Evolutionary conservation across 2,329 filamentous ascomycete genomes (phyloP).

Genomic region (Fusarium sp.): DNA sequence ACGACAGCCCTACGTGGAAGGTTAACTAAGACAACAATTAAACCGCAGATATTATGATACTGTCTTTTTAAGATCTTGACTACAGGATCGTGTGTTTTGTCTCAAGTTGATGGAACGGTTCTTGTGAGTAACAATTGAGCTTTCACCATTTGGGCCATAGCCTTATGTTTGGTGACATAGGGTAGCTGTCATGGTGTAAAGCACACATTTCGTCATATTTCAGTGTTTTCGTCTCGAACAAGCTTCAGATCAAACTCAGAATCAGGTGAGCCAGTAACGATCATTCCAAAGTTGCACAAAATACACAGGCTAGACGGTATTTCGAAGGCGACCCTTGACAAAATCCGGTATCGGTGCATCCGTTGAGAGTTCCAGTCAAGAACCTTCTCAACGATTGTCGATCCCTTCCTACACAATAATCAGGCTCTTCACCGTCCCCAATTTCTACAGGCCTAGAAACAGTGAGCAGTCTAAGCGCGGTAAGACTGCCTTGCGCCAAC

Average conservation of each 20-base stretch:
- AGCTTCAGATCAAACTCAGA: neutral
- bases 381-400: neutral
- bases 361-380: neutral
- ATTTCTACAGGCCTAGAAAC: neutral
- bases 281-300: neutral
- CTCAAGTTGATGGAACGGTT: rapidly evolving
- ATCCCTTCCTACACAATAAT: neutral
- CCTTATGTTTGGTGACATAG: neutral
- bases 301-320: neutral
- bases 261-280: neutral
- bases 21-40: neutral
- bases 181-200: neutral
- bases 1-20: conserved; percentile 8
- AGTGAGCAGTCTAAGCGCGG: neutral
- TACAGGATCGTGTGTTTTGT: neutral
- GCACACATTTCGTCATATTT: neutral
- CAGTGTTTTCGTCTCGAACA: neutral
- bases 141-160: neutral
- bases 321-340: neutral
- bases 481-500: neutral
- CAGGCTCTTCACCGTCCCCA: conserved; percentile 26
- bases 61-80: too few relatives aligned
- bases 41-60: neutral
- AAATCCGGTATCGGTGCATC: conserved; percentile 20
- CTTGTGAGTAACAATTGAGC: too few relatives aligned